phyloP scores from a whole-genome alignment of 225 moss, liverwort and hornwort species.

The Pseudisothecium myosuroides region DNA sequence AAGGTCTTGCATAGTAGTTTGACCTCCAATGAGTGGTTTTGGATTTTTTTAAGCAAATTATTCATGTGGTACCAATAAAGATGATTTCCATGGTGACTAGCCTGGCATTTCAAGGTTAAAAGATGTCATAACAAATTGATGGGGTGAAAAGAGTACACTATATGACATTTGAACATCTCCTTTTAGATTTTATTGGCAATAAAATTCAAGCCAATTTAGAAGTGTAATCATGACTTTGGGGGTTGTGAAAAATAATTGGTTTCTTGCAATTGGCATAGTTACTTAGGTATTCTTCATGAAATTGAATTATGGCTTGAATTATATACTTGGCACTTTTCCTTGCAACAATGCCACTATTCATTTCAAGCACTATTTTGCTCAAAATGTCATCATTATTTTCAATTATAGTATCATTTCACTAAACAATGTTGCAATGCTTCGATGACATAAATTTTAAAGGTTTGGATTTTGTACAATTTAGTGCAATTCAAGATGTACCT shows the following conservation, averaged over 20 bases:
- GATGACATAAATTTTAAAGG: not conserved
- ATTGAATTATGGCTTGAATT: not conserved
- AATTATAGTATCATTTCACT: not conserved
- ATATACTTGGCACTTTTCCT: not conserved
- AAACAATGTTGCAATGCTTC: not conserved
- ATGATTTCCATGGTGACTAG: not conserved
- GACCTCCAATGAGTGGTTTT: not conserved
- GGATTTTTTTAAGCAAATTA: too few species aligned
- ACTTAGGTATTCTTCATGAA: not conserved
- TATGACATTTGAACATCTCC: not conserved
- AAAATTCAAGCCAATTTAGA: not conserved
- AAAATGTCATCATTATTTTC: not conserved
- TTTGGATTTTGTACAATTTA: not conserved
- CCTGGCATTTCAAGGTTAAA: accelerated
- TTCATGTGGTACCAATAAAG: accelerated
- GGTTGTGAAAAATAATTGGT: not conserved
- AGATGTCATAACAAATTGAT: not conserved
- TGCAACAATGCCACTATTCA: not conserved
- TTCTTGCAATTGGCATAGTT: not conserved
- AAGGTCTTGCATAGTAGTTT: not conserved
- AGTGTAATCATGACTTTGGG: too few species aligned
- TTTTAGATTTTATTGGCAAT: not conserved
- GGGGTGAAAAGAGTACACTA: not conserved
- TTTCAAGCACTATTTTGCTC: not conserved
- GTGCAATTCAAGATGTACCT: not conserved